phyloP scores from a whole-genome alignment of 1,284 basidiomycete species.

The Stereum hirsutum region DNA sequence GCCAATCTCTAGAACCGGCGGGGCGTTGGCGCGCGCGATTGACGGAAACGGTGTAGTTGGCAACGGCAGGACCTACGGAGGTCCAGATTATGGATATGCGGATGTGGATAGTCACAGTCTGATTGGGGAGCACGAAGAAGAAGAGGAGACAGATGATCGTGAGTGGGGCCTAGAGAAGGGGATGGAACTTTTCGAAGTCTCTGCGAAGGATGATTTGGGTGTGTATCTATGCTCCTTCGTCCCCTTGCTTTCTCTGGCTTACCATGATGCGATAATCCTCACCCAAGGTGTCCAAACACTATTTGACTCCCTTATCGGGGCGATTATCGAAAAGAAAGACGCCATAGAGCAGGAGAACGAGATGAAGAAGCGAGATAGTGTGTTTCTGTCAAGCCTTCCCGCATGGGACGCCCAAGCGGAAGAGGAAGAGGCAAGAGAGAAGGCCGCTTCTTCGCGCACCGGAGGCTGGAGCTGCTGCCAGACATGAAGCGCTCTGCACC shows the following conservation, averaged over 20 bases:
- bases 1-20: no score
- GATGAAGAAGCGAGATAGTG: conserved; percentile 69
- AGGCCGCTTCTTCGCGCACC: conserved; percentile 39
- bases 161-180: conserved; percentile 74
- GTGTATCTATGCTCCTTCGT: conserved; percentile 18
- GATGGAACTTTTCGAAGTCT: conserved; percentile 81
- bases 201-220: conserved; percentile 78
- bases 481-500: no score
- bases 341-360: conserved; percentile 72
- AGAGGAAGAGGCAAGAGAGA: conserved; percentile 67
- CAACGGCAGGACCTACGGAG: background rate
- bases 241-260: background rate
- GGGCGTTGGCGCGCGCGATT: no score
- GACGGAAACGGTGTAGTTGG: no score
- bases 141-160: conserved; percentile 40
- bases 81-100: background rate
- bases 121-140: conserved; percentile 55
- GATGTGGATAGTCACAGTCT: conserved; percentile 24
- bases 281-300: conserved; percentile 63
- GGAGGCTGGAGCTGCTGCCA: conserved; percentile 63
- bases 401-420: conserved; percentile 73
- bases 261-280: background rate
- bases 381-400: conserved; percentile 61
- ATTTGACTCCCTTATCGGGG: conserved; percentile 66
- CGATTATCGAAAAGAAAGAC: conserved; percentile 71